Conservation (phyloP, 345 rosid genomes). For the Eucalyptus grandis region DNA sequence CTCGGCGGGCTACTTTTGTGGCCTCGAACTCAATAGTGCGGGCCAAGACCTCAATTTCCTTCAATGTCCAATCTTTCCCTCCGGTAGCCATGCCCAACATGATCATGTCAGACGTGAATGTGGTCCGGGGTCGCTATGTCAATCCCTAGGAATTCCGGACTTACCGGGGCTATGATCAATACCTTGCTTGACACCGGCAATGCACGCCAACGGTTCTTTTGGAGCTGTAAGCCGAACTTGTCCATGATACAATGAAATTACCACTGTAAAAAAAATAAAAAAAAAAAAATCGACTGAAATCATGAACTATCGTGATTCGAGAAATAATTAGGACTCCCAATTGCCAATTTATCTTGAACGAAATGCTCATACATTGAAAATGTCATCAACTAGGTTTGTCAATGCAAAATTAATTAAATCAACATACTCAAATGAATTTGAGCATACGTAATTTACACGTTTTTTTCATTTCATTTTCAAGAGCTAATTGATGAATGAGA, state of each 20-base stretch:
- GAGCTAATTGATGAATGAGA: background rate
- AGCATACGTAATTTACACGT: background rate
- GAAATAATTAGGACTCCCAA: background rate
- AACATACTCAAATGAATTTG: background rate
- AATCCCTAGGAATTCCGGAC: constrained; percentile 6
- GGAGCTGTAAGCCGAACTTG: constrained; percentile 20
- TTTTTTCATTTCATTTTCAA: background rate
- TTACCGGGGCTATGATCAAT: constrained; percentile 20
- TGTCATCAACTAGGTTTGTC: background rate
- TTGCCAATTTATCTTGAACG: background rate
- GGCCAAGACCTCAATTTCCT: constrained; percentile 27
- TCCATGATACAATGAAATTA: constrained; percentile 25
- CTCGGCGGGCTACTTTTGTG: background rate
- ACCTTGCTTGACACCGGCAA: constrained; percentile 23
- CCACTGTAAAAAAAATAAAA: constrained; percentile 1
- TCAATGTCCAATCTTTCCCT: constrained; percentile 27
- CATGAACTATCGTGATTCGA: background rate
- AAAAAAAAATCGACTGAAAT: background rate
- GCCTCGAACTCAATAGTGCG: constrained; percentile 12
- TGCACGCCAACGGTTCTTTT: constrained; percentile 26
- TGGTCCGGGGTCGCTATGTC: constrained; percentile 9
- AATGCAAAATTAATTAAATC: background rate
- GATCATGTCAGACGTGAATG: constrained; percentile 15
- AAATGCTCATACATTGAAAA: background rate
- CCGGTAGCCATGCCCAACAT: constrained; percentile 21